Conservation (phyloP, 2,329 filamentous ascomycete species). For the Fusarium compactum region DNA sequence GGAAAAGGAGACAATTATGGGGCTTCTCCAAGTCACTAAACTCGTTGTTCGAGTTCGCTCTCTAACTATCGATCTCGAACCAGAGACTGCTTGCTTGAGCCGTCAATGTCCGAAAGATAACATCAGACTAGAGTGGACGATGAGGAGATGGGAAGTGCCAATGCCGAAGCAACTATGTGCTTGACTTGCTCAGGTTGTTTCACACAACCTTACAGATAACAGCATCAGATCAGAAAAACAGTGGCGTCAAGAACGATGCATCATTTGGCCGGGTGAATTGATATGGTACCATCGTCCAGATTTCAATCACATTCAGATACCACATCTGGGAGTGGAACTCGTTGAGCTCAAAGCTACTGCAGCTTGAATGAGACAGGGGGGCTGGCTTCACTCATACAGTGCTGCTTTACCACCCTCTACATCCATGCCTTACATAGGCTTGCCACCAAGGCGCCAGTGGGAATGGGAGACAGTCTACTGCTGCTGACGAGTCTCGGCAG, state of each 20-base stretch:
- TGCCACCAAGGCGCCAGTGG: slow-evolving; percentile 12
- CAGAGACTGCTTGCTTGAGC: slow-evolving; percentile 24
- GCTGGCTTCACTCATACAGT: slow-evolving; percentile 2
- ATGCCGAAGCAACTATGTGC: slow-evolving; percentile 22
- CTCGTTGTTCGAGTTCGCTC: background rate
- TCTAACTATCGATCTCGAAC: slow-evolving; percentile 2
- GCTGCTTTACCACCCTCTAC: slow-evolving; percentile 16
- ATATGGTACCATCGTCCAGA: slow-evolving; percentile 30
- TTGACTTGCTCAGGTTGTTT: slow-evolving; percentile 6
- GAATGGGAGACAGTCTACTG: background rate
- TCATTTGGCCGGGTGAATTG: slow-evolving; percentile 18
- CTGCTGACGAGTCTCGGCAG: slow-evolving; percentile 38
- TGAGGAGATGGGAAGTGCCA: slow-evolving; percentile 11
- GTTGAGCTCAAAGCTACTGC: slow-evolving; percentile 38
- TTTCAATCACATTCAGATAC: slow-evolving; percentile 4
- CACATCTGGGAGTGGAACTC: slow-evolving; percentile 36
- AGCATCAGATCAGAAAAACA: slow-evolving; percentile 22
- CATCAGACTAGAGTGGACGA: slow-evolving; percentile 5
- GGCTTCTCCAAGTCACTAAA: slow-evolving; percentile 12
- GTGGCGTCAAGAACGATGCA: slow-evolving; percentile 28
- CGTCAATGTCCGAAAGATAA: slow-evolving; percentile 16
- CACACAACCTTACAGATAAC: slow-evolving; percentile 18
- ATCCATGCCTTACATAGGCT: slow-evolving; percentile 21
- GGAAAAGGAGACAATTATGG: slow-evolving; percentile 28
- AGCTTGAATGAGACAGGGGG: slow-evolving; percentile 17